Conservation (phyloP, 371 early-diverging fungal species). For the Mortierella sp. region DNA sequence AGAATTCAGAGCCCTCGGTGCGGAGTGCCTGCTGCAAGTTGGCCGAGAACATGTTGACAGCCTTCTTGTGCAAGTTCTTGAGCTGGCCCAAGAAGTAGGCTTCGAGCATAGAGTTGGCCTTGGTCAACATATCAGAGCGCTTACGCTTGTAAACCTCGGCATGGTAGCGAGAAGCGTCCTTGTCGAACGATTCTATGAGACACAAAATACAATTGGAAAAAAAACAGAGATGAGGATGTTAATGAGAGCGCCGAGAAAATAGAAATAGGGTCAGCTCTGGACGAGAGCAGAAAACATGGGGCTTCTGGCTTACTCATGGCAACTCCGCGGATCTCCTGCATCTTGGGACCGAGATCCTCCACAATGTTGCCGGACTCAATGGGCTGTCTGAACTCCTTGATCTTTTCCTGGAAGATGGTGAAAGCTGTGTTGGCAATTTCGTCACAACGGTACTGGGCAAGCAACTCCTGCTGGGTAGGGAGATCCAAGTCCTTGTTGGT, state of each 20-base stretch:
- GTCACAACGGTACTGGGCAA: constrained; percentile 98
- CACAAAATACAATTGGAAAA: neutral
- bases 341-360: constrained; percentile 80
- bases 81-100: constrained; percentile 88
- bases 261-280: neutral
- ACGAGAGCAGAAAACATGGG: neutral
- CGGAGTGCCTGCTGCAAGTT: constrained; percentile 59
- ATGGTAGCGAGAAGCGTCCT: constrained; percentile 92
- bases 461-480: constrained; percentile 97
- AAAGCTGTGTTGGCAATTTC: constrained; percentile 92
- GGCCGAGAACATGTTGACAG: constrained; percentile 73
- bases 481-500: constrained; percentile 96
- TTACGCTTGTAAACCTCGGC: constrained; percentile 90
- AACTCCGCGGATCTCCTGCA: constrained; percentile 67
- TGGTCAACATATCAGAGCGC: constrained; percentile 82
- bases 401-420: constrained; percentile 72
- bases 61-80: constrained; percentile 84
- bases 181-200: constrained; percentile 78
- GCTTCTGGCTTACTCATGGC: constrained; percentile 66
- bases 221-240: constrained; percentile 15
- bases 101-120: constrained; percentile 83
- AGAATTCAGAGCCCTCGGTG: constrained; percentile 32
- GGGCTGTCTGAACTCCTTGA: constrained; percentile 73
- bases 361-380: constrained; percentile 86
- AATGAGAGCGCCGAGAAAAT: neutral